Evolutionary conservation across 129 eudicot genomes (phyloP), one percentile per base, ranked within the genome.

Genomic region (Heracleum sosnowskyi): DNA sequence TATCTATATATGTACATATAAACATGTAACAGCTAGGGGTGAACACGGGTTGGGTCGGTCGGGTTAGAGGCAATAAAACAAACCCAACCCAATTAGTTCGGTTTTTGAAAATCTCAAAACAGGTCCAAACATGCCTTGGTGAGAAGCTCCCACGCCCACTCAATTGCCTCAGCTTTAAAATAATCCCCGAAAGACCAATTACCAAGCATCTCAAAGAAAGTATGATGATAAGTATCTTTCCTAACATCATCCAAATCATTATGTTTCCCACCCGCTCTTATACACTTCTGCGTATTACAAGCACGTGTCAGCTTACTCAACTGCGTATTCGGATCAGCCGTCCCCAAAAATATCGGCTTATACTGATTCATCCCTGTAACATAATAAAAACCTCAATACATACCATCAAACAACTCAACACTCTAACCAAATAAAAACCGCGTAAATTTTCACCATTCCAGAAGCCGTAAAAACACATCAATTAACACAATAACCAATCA

Each of bases 171-270:
- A 1, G 82, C 69, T 81, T 95, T 95, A 79, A 95, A 95, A 81
- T 95, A 95, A 81, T 95, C 96, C 63, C 99, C 99, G 79, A 95
- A 95, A 11, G 97, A 90, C 99, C 99, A 95, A 81, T 95, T 95
- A 41, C 99, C 99, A 77, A 95, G 96, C 99, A 95, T 95, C 82
- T 95, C 99, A 74, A 95, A 95, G 80, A 95, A 95, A 29, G 99
- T 95, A 76, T 95, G 99, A 74, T 95, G 99, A 77, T 95, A 95
- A 66, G 99, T 95, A 74, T 95, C 99, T 83, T 95, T 95, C 60
- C 99, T 97, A 80, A 95, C 99, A 86, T 95, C 99, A 77, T 92
- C 99, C 24, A 95, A 89, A 88, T 95, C 99, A 68, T 95, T 95
- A 83, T 95, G 99, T 53, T 95, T 95, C 41, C 99, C 99, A 63